These are phyloP conservation scores for Scorias spongiosa DNA, from an alignment of 2,329 filamentous ascomycete genomes.

Conservation along the genomic window DNA sequence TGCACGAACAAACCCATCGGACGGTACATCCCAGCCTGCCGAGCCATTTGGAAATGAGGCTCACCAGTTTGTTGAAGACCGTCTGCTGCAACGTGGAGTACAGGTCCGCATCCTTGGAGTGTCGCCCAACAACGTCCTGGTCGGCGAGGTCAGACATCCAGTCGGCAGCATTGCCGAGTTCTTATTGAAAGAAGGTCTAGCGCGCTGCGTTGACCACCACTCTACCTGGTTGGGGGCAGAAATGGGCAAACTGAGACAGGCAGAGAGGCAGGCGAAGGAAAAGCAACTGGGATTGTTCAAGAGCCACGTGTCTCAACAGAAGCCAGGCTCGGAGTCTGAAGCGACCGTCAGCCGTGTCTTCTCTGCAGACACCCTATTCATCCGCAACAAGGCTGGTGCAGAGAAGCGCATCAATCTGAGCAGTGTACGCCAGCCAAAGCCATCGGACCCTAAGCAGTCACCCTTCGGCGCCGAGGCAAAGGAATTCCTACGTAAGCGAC, in stretches of 20 bases:
- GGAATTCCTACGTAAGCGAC: constrained; percentile 81
- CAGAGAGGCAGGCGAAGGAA: constrained; percentile 72
- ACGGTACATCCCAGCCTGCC: constrained; percentile 65
- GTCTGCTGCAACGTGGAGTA: constrained; percentile 74
- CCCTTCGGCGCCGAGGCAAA: constrained; percentile 89
- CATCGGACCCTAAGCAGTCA: constrained; percentile 69
- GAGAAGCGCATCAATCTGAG: constrained; percentile 88
- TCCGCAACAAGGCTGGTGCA: constrained; percentile 67
- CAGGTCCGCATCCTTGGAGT: constrained; percentile 71
- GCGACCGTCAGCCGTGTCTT: constrained; percentile 74
- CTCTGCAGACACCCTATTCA: constrained; percentile 74
- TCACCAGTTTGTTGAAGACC: constrained; percentile 69
- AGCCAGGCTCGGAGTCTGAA: constrained; percentile 49
- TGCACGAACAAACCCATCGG: constrained; percentile 63
- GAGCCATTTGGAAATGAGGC: constrained; percentile 87
- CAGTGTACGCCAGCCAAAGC: constrained; percentile 85
- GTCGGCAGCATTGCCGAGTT: constrained; percentile 82
- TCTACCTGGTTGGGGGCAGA: constrained; percentile 78
- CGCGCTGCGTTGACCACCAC: constrained; percentile 89
- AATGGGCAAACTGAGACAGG: constrained; percentile 72
- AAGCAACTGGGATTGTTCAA: constrained; percentile 68
- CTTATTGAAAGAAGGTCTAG: constrained; percentile 74
- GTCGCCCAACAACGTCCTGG: constrained; percentile 81
- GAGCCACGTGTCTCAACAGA: constrained; percentile 55
- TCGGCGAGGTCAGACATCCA: constrained; percentile 75